phyloP scores from a whole-genome alignment of 2,329 filamentous ascomycete species.

The Ophiocordyceps sinensis region DNA sequence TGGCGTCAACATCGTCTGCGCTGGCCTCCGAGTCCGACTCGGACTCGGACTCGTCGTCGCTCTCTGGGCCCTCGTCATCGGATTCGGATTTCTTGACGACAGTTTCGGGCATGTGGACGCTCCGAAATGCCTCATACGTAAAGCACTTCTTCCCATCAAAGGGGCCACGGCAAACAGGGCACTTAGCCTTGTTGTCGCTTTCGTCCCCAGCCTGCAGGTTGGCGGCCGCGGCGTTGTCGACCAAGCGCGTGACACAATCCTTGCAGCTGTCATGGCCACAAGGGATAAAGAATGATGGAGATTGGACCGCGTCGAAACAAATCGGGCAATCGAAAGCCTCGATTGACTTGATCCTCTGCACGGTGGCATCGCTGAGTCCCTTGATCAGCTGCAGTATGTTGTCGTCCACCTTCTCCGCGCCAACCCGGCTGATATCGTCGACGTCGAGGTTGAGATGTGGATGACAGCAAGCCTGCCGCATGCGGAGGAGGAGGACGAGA shows the following conservation, averaged over 20 bases:
- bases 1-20: slow-evolving; percentile 10
- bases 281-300: slow-evolving; percentile 65
- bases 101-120: slow-evolving; percentile 49
- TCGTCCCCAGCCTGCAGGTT: slow-evolving; percentile 48
- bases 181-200: slow-evolving; percentile 39
- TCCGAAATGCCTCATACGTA: slow-evolving; percentile 59
- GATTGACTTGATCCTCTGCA: slow-evolving; percentile 46
- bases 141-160: slow-evolving; percentile 58
- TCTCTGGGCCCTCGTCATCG: slow-evolving; percentile 17
- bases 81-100: slow-evolving; percentile 19
- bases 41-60: slow-evolving; percentile 1
- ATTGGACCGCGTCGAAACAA: slow-evolving; percentile 62
- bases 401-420: slow-evolving; percentile 11
- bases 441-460: slow-evolving; percentile 17
- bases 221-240: slow-evolving; percentile 40
- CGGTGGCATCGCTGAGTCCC: slow-evolving; percentile 41
- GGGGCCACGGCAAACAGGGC: slow-evolving; percentile 59
- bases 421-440: slow-evolving; percentile 13
- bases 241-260: slow-evolving; percentile 59
- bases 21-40: slow-evolving; percentile 4
- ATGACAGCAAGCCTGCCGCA: slow-evolving; percentile 54
- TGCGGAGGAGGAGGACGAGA: slow-evolving; percentile 64
- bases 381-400: slow-evolving; percentile 50
- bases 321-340: slow-evolving; percentile 66
- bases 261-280: slow-evolving; percentile 72